Evolutionary conservation across 257 asterid genomes (phyloP).

Genomic region (Solanum piurae): DNA sequence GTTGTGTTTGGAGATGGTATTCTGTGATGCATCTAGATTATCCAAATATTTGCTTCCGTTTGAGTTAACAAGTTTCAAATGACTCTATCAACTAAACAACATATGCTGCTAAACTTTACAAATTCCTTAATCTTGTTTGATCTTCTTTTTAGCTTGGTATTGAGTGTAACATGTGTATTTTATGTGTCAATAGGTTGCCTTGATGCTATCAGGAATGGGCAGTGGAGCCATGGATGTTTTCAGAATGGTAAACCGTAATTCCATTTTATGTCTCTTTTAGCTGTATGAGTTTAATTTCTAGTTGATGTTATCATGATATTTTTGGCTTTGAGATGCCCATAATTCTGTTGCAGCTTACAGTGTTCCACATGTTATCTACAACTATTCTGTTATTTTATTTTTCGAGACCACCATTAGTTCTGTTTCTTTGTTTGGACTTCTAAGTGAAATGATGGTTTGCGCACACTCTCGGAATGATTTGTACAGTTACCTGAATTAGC

Average conservation of each 20-base stretch:
- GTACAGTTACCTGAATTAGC: not conserved
- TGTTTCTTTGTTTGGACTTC: not conserved
- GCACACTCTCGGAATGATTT: not conserved
- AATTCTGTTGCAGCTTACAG: not conserved
- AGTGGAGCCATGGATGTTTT: conserved; percentile 71
- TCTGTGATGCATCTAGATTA: not conserved
- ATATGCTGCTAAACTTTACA: not conserved
- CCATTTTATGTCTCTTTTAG: not conserved
- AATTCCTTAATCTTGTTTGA: not conserved
- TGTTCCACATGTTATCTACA: not conserved
- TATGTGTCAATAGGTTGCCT: conserved; percentile 53
- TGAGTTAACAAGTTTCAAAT: not conserved
- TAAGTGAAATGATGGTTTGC: not conserved
- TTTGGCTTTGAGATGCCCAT: not conserved
- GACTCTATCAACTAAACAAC: not conserved
- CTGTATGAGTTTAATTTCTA: not conserved
- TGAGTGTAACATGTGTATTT: not conserved
- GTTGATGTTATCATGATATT: not conserved
- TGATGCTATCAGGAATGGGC: conserved; percentile 98
- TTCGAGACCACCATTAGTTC: not conserved
- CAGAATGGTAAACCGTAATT: conserved; percentile 45
- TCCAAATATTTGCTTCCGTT: not conserved
- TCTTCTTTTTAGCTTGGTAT: not conserved
- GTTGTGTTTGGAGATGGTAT: not conserved
- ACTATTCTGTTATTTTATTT: not conserved